Evolutionary conservation across 225 moss, liverwort and hornwort genomes (phyloP), one percentile per base, ranked within the genome.

Genomic region (Physcomitrium patens): DNA sequence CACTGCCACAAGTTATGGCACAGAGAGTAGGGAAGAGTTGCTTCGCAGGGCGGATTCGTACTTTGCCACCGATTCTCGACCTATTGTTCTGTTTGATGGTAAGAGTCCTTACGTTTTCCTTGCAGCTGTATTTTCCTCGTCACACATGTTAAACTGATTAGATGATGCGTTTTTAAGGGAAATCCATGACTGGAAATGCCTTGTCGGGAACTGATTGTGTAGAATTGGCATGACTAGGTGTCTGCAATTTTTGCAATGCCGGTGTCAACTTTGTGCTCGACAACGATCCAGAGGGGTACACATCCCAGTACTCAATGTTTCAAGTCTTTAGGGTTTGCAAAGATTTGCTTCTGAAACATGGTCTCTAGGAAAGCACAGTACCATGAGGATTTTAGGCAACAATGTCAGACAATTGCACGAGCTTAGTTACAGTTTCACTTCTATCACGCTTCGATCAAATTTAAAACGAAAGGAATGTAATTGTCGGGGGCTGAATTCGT

Each of bases 241-340:
- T 97, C 12, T 97, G 97, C 73, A 97, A 97, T 71, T 84, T 97
- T 71, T 97, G 97, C 91, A 94, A 97, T 51, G 82, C 79, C 18
- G 82, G 88, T 60, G 94, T 97, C 16, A 86, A 94, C 65, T 87
- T 94, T 67, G 77, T 97, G 57, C 89, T 97, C 10, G 90, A 97
- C 78, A 94, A 91, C 68, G 97, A 94, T 65, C 19, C 71, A 8
- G 82, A 89, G 60, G 91, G 93, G 94, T 94, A 84, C n/a, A n/a
- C 74, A 63, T 54, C 75, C 44, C 19, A 59, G 65, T 42, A 17
- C 76, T 20, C 20, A 41, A 46, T 55, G 24, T 55, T 31, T 53
- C 37, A 44, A 28, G 58, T 12, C 68, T 56, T 67, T 23, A 15
- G 52, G 8, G 16, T 42, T 41, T 37, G 2, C 7, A 37, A 24